Percentiles rank a stretch among this genome's conserved stretches.
These are phyloP conservation scores for Climacium dendroides DNA, from an alignment of 225 moss, liverwort and hornwort genomes.

Conservation along the genomic window DNA sequence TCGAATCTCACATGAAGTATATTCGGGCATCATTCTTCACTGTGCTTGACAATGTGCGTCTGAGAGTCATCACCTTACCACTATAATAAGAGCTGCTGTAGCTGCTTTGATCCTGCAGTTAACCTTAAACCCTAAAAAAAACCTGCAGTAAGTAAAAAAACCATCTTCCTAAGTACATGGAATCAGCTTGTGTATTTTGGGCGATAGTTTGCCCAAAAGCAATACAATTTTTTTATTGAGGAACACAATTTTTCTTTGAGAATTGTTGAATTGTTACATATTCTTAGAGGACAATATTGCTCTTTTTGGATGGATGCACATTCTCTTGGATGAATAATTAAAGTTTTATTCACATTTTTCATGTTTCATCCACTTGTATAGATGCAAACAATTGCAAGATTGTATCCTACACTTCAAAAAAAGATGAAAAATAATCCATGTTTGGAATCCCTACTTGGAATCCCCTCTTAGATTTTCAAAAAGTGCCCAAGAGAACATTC, in stretches of 20 bases:
- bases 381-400: neutral
- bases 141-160: too few species aligned
- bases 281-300: neutral
- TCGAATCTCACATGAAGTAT: neutral
- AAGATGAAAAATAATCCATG: too few species aligned
- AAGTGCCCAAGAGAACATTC: too few species aligned
- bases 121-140: too few species aligned
- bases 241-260: too few species aligned
- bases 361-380: accelerated
- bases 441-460: too few species aligned
- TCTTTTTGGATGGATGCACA: neutral
- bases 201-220: neutral
- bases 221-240: too few species aligned
- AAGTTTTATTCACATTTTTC: neutral
- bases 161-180: neutral
- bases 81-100: neutral
- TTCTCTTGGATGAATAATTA: neutral
- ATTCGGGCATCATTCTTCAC: neutral
- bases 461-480: too few species aligned
- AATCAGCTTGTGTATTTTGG: neutral
- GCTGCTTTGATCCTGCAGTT: neutral
- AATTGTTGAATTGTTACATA: too few species aligned
- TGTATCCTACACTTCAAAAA: too few species aligned
- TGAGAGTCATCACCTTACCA: neutral
- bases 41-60: neutral